A percentile compares a stretch with the other conserved stretches of the same genome.
These are phyloP conservation scores for Xylariomycetidae sp. DNA, from an alignment of 2,329 filamentous ascomycete species.

Conservation along the genomic window DNA sequence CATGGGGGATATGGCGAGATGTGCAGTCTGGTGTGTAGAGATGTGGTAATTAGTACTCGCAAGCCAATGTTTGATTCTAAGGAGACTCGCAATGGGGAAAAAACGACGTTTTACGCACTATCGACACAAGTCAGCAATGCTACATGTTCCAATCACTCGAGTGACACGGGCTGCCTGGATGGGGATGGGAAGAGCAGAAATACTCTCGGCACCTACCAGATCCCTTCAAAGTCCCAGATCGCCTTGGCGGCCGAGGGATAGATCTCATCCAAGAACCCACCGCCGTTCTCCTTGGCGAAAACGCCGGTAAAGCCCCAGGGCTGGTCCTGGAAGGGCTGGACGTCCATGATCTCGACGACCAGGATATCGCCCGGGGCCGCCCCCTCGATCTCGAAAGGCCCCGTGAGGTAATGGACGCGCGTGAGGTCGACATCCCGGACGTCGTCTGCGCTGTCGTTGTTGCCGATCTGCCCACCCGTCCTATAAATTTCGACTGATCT, in stretches of 20 bases:
- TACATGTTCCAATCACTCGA: too few relatives aligned
- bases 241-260: conserved; percentile 72
- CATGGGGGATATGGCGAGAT: conserved; percentile 79
- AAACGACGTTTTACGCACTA: too few relatives aligned
- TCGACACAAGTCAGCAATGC: too few relatives aligned
- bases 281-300: conserved; percentile 76
- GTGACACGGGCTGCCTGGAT: too few relatives aligned
- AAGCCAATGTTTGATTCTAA: conserved; percentile 52
- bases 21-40: conserved; percentile 83
- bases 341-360: conserved; percentile 86
- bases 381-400: conserved; percentile 81
- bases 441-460: conserved; percentile 88
- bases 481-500: conserved; percentile 32
- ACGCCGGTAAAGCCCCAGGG: conserved; percentile 90
- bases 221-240: conserved; percentile 55
- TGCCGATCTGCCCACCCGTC: conserved; percentile 77
- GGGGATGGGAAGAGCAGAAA: too few relatives aligned
- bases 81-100: conserved; percentile 1
- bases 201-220: too few relatives aligned
- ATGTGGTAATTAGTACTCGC: too few relatives aligned
- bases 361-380: conserved; percentile 82
- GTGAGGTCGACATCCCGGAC: conserved; percentile 80
- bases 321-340: conserved; percentile 79
- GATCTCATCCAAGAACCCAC: conserved; percentile 81
- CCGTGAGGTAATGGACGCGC: conserved; percentile 80